Percentiles rank a stretch among this genome's conserved stretches.
phyloP scores from a whole-genome alignment of 164 flowering plant species.

The Warburgia ugandensis region DNA sequence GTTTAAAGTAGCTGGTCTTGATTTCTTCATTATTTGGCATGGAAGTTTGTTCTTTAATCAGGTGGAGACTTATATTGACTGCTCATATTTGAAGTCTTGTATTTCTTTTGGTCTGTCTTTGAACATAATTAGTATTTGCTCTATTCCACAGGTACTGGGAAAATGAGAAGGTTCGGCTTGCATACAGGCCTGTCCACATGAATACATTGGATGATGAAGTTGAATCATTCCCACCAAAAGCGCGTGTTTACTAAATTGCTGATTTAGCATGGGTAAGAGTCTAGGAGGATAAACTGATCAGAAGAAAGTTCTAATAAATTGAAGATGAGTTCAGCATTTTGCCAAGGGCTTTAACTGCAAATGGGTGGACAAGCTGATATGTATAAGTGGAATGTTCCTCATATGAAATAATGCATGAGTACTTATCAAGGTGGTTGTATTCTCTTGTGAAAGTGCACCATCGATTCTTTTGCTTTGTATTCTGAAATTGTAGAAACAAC shows the following conservation, averaged over 20 bases:
- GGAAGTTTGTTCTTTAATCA: neutral
- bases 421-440: neutral
- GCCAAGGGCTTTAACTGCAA: slow-evolving; percentile 3
- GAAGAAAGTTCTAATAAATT: slow-evolving; percentile 9
- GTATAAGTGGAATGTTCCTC: slow-evolving; percentile 1
- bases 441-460: slow-evolving; percentile 2
- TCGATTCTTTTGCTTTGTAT: neutral
- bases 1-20: too few relatives aligned
- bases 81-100: neutral
- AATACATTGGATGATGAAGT: slow-evolving; percentile 87
- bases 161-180: slow-evolving; percentile 73
- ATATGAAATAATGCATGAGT: slow-evolving; percentile 3
- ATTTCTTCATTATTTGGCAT: neutral
- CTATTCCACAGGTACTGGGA: slow-evolving; percentile 69
- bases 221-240: slow-evolving; percentile 90
- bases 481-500: neutral
- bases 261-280: neutral
- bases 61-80: neutral
- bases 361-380: slow-evolving; percentile 7
- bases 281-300: neutral
- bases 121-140: neutral
- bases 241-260: slow-evolving; percentile 64
- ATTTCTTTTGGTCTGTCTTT: neutral
- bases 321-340: slow-evolving; percentile 1
- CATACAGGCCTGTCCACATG: slow-evolving; percentile 91